Evolutionary conservation across 805 yeast species (phyloP).

Genomic region (Candida qinlingensis): DNA sequence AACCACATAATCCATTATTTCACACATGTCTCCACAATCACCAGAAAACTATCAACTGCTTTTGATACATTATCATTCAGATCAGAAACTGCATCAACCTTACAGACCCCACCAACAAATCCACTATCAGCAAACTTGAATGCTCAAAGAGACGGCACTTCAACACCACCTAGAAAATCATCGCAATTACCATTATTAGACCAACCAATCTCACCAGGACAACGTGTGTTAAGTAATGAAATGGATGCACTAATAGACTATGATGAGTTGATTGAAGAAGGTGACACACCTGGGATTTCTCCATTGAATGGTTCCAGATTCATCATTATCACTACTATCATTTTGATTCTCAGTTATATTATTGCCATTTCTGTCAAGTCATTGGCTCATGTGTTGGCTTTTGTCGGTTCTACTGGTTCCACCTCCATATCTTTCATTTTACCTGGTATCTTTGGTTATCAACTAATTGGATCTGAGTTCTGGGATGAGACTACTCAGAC

Average conservation of each 20-base stretch:
- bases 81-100: constrained; percentile 2
- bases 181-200: constrained; percentile 5
- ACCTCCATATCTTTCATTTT: constrained; percentile 86
- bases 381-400: constrained; percentile 74
- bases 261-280: constrained; percentile 31
- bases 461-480: constrained; percentile 50
- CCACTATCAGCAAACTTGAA: neutral
- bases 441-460: constrained; percentile 84
- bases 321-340: constrained; percentile 43
- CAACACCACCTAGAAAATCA: constrained; percentile 2
- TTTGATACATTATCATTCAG: constrained; percentile 7
- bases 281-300: constrained; percentile 17
- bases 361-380: constrained; percentile 66
- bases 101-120: neutral
- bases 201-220: neutral
- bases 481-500: constrained; percentile 24
- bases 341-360: constrained; percentile 51
- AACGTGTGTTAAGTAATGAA: constrained; percentile 1
- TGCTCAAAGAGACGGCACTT: too few species aligned
- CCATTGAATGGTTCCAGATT: constrained; percentile 35
- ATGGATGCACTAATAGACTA: constrained; percentile 10
- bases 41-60: constrained; percentile 17
- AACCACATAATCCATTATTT: constrained; percentile 62
- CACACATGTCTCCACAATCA: constrained; percentile 22
- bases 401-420: constrained; percentile 92